These are phyloP conservation scores for Silene coronaria DNA, from an alignment of 179 eudicot genomes.

Conservation along the genomic window DNA sequence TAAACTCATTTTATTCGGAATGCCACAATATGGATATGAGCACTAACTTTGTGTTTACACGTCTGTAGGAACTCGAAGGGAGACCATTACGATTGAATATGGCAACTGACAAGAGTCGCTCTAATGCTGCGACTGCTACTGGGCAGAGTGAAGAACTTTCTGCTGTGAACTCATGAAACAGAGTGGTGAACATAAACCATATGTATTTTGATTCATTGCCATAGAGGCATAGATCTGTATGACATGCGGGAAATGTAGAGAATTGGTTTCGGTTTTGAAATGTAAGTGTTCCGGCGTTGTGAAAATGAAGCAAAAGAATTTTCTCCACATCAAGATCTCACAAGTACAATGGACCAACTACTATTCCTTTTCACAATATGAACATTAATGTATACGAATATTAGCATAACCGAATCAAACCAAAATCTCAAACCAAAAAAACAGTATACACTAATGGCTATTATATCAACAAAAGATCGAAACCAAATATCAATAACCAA, in stretches of 20 bases:
- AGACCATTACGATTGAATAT: slow-evolving; percentile 37
- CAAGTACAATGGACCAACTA: too few relatives aligned
- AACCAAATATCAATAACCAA: not conserved
- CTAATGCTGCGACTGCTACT: slow-evolving; percentile 21
- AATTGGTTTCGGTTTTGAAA: not conserved
- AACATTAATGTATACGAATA: not conserved
- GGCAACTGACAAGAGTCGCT: slow-evolving; percentile 41
- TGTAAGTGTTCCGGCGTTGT: not conserved
- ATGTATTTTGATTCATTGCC: not conserved
- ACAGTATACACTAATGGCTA: not conserved
- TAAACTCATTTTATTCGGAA: not conserved
- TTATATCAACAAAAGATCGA: not conserved
- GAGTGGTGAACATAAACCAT: not conserved
- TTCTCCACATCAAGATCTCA: not conserved
- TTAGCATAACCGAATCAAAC: not conserved
- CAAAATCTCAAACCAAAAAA: not conserved
- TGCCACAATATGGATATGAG: not conserved
- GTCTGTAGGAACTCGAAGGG: slow-evolving; percentile 12
- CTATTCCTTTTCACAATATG: too few relatives aligned
- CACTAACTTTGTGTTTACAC: slow-evolving; percentile 6
- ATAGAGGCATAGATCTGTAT: not conserved
- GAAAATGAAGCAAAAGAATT: not conserved
- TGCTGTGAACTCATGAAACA: slow-evolving; percentile 21
- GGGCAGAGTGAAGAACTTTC: slow-evolving; percentile 34
- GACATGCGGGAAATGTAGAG: not conserved